phyloP scores from a whole-genome alignment of 2,329 filamentous ascomycete genomes.

The Hypocrella siamensis region DNA sequence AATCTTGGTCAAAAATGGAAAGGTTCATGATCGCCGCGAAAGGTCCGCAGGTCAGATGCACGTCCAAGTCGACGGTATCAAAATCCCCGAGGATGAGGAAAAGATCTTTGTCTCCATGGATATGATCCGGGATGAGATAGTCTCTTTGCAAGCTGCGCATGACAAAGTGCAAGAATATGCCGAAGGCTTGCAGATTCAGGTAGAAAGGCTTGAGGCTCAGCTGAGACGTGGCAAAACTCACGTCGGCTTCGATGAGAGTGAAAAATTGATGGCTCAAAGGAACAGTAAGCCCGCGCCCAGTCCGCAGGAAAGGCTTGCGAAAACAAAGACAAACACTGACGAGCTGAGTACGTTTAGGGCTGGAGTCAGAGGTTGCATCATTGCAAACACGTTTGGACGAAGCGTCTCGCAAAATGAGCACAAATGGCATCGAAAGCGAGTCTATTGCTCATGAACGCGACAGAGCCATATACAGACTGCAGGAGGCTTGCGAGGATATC shows the following conservation, averaged over 20 bases:
- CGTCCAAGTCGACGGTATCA: conserved; percentile 32
- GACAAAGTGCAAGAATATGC: conserved; percentile 39
- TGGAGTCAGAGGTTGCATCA: conserved; percentile 43
- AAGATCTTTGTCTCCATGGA: conserved; percentile 45
- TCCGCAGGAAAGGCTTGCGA: background rate
- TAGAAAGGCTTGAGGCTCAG: conserved; percentile 32
- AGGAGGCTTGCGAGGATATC: conserved; percentile 43
- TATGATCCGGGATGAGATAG: conserved; percentile 43
- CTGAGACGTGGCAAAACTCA: conserved; percentile 28
- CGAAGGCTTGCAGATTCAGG: conserved; percentile 34
- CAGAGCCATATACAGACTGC: conserved; percentile 45
- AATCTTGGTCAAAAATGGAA: conserved; percentile 38
- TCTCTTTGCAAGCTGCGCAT: conserved; percentile 39
- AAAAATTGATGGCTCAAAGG: conserved; percentile 34
- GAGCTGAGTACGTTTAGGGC: conserved; percentile 20
- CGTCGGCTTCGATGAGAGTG: conserved; percentile 25
- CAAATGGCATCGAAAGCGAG: conserved; percentile 48
- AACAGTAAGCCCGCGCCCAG: conserved; percentile 29
- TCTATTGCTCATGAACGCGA: conserved; percentile 49
- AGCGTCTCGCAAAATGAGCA: conserved; percentile 43
- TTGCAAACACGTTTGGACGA: conserved; percentile 47
- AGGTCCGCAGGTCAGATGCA: conserved; percentile 21
- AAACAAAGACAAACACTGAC: background rate
- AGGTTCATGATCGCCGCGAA: conserved; percentile 26
- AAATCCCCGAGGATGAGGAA: conserved; percentile 36